phyloP scores from a whole-genome alignment of 2,329 filamentous ascomycete genomes.

The Nannizzia gypsea region DNA sequence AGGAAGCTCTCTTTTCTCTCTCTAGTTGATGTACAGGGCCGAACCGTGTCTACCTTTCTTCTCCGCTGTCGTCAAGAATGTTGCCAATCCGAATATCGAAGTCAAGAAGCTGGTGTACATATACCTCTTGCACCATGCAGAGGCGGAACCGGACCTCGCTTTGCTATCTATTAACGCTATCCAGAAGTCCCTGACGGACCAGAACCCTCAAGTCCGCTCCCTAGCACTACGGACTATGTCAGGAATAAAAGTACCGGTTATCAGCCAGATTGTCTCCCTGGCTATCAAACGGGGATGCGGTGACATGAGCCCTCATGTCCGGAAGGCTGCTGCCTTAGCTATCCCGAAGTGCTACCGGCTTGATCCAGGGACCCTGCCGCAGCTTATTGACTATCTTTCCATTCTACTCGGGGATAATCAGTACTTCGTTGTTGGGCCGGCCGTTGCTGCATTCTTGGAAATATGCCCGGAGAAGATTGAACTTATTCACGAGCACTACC shows the following conservation, averaged over 20 bases:
- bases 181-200: slow-evolving; percentile 89
- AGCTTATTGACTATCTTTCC: slow-evolving; percentile 70
- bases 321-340: slow-evolving; percentile 81
- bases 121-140: slow-evolving; percentile 92
- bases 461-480: slow-evolving; percentile 80
- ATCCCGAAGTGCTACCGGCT: slow-evolving; percentile 93
- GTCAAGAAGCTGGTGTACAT: slow-evolving; percentile 99
- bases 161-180: slow-evolving; percentile 97
- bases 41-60: slow-evolving; percentile 87
- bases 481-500: slow-evolving; percentile 82
- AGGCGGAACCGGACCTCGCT: slow-evolving; percentile 88
- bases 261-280: slow-evolving; percentile 91
- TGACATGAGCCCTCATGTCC: slow-evolving; percentile 89
- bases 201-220: slow-evolving; percentile 78
- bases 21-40: slow-evolving; percentile 85
- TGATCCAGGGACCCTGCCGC: slow-evolving; percentile 72
- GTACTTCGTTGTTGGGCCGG: slow-evolving; percentile 92
- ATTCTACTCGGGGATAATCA: slow-evolving; percentile 77
- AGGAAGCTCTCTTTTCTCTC: not conserved
- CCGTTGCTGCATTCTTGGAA: slow-evolving; percentile 77
- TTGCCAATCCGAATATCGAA: slow-evolving; percentile 83
- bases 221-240: slow-evolving; percentile 95
- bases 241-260: slow-evolving; percentile 90
- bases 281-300: slow-evolving; percentile 88
- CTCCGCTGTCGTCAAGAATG: slow-evolving; percentile 96